Conservation (phyloP, 805 yeast species). For the Diddensiella transvaalensis region DNA sequence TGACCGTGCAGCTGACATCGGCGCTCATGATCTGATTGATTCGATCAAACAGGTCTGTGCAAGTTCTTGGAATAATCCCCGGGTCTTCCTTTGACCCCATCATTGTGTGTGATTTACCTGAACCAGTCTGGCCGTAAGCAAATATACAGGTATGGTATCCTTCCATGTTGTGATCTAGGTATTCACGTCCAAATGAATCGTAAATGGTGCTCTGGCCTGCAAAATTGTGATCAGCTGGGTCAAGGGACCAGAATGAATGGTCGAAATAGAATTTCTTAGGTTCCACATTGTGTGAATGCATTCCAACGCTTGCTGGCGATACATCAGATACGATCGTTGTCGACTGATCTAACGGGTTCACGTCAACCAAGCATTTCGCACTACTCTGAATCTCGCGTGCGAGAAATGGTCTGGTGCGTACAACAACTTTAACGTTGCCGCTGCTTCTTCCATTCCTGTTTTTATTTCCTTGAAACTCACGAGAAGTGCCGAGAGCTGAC, state of each 20-base stretch:
- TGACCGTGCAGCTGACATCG: slow-evolving; percentile 40
- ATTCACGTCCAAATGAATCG: slow-evolving; percentile 51
- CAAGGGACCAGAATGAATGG: slow-evolving; percentile 48
- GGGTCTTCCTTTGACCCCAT: slow-evolving; percentile 50
- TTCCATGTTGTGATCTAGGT: slow-evolving; percentile 57
- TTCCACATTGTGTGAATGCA: slow-evolving; percentile 27
- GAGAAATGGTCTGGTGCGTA: slow-evolving; percentile 37
- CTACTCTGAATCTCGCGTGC: slow-evolving; percentile 24
- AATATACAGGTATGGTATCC: slow-evolving; percentile 74
- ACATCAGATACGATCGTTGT: slow-evolving; percentile 21
- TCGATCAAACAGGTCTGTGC: slow-evolving; percentile 49
- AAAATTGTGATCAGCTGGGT: slow-evolving; percentile 33
- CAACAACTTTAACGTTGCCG: slow-evolving; percentile 39
- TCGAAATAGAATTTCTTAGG: slow-evolving; percentile 48
- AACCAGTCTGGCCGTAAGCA: slow-evolving; percentile 81
- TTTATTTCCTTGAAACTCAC: slow-evolving; percentile 2
- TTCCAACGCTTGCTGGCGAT: slow-evolving; percentile 14
- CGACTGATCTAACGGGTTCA: slow-evolving; percentile 19
- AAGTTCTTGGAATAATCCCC: slow-evolving; percentile 65
- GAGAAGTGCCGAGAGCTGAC: slow-evolving; percentile 7
- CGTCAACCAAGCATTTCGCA: slow-evolving; percentile 16
- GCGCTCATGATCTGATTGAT: slow-evolving; percentile 38
- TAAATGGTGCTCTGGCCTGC: slow-evolving; percentile 53
- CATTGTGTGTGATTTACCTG: slow-evolving; percentile 85
- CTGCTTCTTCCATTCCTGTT: background rate